Conservation (phyloP, 257 asterid genomes). For the Solanum sejunctum region DNA sequence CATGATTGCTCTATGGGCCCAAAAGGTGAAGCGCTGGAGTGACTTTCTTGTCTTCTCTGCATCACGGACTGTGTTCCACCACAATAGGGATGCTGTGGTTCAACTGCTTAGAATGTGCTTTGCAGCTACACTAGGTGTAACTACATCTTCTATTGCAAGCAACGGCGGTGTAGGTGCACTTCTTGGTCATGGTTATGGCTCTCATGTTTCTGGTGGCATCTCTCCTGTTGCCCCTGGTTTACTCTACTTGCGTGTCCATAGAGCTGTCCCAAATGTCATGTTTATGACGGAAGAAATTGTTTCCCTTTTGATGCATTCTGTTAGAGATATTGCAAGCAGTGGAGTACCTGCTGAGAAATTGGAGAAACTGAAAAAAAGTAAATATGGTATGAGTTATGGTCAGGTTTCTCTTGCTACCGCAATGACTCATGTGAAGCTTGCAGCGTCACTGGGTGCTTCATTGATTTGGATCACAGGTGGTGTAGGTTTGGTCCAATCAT, state of each 20-base stretch:
- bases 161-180: constrained; percentile 84
- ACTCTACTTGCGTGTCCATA: constrained; percentile 74
- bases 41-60: constrained; percentile 83
- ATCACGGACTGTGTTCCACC: constrained; percentile 79
- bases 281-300: constrained; percentile 75
- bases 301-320: constrained; percentile 62
- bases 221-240: constrained; percentile 92
- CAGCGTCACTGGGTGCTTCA: constrained; percentile 84
- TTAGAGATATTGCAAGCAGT: constrained; percentile 45
- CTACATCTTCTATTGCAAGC: constrained; percentile 36
- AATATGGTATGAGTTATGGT: constrained; percentile 45
- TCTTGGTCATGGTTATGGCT: constrained; percentile 95
- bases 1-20: constrained; percentile 73
- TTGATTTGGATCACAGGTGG: constrained; percentile 88
- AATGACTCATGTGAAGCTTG: constrained; percentile 62
- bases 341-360: constrained; percentile 42
- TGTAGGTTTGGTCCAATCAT: constrained; percentile 38
- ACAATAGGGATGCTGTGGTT: constrained; percentile 69
- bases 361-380: constrained; percentile 61
- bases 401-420: constrained; percentile 72
- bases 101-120: constrained; percentile 89
- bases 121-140: constrained; percentile 57
- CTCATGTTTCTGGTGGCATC: constrained; percentile 57
- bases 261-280: constrained; percentile 62
- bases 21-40: constrained; percentile 89